Evolutionary conservation across 129 eudicot species (phyloP), one percentile per base, ranked within the genome.

Genomic region (Pulicaria dysenterica): DNA sequence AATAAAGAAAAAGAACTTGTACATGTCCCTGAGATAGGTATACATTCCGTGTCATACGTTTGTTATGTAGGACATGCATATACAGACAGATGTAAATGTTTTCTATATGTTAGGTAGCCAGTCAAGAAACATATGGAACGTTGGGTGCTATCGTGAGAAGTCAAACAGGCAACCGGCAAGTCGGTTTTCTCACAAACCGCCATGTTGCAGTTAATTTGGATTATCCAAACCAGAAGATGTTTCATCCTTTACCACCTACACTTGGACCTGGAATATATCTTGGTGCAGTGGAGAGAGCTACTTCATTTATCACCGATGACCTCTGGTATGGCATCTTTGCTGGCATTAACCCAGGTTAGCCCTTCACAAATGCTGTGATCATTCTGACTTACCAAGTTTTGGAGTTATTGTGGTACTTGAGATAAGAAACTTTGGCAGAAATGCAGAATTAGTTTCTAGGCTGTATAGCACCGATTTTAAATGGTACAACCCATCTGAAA

Each of bases 121-220:
- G 87, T 81, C 96, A 93, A 76, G 96, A 93, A 80, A 93, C 96
- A 17, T 93, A 87, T 77, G 98, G 98, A 53, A 93, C 98, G 56
- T 76, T 93, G 81, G 98, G 98, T 51, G 96, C 98, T 70, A 93
- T 93, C n/a, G 98, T 93, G 78, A 87, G 92, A 84, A 93, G 98
- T 81, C 98, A 85, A 85, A 87, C 98, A n/a, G 96, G 96, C 67
- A 90, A 69, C 80, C 77, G 89, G 43, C 98, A 90, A 80, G 79
- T 93, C 74, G 98, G 98, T 72, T 93, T 93, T 83, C 96, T 93
- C 58, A 93, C 96, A 50, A 93, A 93, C 74, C 87, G 98, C 16
- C 98, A 90, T 58, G 98, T 93, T 58, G 96, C 98, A 0, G 98
- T 93, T 58, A 90, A 90, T 72, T 71, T 93, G 16, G 96, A 93